Evolutionary conservation across 2,329 filamentous ascomycete genomes (phyloP).

Genomic region (Epichloe bromicola): DNA sequence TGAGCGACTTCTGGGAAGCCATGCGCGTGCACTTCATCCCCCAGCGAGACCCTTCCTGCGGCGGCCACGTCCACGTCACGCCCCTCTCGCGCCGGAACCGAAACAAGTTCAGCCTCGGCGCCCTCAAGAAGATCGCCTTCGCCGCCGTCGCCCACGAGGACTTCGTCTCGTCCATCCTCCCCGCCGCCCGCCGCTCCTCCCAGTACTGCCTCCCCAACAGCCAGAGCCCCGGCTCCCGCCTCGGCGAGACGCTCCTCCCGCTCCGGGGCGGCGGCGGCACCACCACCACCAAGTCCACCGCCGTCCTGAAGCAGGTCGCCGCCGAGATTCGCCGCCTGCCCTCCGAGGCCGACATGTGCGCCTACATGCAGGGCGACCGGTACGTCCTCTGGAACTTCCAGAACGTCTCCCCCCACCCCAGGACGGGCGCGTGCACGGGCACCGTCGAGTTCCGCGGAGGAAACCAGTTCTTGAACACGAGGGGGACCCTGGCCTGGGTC

Average conservation of each 20-base stretch:
- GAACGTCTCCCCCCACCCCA: slow-evolving; percentile 24
- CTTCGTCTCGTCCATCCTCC: slow-evolving; percentile 20
- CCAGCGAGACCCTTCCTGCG: slow-evolving; percentile 22
- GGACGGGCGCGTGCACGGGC: slow-evolving; percentile 23
- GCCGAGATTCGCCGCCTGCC: slow-evolving; percentile 14
- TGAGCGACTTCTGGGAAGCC: slow-evolving; percentile 28
- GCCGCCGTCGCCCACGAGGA: slow-evolving; percentile 23
- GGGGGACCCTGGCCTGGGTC: slow-evolving; percentile 25
- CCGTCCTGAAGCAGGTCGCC: slow-evolving; percentile 16
- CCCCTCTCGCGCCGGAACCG: slow-evolving; percentile 19
- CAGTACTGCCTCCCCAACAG: slow-evolving; percentile 23
- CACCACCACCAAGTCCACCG: slow-evolving; percentile 12
- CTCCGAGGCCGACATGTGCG: slow-evolving; percentile 19
- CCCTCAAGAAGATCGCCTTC: slow-evolving; percentile 25
- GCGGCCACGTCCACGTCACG: slow-evolving; percentile 28
- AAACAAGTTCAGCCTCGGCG: slow-evolving; percentile 22
- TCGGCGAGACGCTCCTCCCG: slow-evolving; percentile 16
- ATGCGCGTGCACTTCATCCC: slow-evolving; percentile 28
- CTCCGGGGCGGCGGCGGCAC: slow-evolving; percentile 10
- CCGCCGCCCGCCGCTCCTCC: slow-evolving; percentile 21
- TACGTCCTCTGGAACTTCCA: slow-evolving; percentile 29
- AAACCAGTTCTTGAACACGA: slow-evolving; percentile 25
- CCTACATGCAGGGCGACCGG: slow-evolving; percentile 26
- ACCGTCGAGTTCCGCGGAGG: slow-evolving; percentile 28
- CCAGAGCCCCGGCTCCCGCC: slow-evolving; percentile 17